Conservation (phyloP, 306 rosid genomes). For the Carpinus viminea region DNA sequence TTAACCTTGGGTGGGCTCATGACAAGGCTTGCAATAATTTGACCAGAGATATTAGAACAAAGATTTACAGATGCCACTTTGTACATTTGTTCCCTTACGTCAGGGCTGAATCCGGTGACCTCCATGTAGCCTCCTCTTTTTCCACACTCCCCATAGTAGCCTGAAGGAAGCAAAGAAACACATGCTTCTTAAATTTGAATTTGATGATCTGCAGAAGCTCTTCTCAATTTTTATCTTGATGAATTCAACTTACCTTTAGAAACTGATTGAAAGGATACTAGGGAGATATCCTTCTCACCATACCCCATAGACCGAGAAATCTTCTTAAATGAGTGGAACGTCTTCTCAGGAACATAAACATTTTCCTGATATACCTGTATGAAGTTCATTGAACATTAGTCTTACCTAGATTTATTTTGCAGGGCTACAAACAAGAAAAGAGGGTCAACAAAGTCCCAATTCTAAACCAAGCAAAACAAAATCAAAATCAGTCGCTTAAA, state of each 20-base stretch:
- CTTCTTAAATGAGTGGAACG: slow-evolving; percentile 88
- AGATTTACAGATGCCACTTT: slow-evolving; percentile 89
- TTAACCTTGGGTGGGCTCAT: slow-evolving; percentile 94
- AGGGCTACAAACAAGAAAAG: neutral
- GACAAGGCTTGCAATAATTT: slow-evolving; percentile 84
- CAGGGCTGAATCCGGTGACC: slow-evolving; percentile 79
- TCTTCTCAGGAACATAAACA: slow-evolving; percentile 73
- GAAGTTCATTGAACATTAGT: neutral
- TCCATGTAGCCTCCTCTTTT: slow-evolving; percentile 97
- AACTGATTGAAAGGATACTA: slow-evolving; percentile 86
- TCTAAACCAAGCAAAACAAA: neutral
- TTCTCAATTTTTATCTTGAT: neutral
- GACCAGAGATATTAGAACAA: slow-evolving; percentile 89
- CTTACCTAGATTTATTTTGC: neutral
- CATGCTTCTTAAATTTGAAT: slow-evolving; percentile 8
- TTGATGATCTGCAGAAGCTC: neutral
- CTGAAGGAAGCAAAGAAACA: slow-evolving; percentile 41
- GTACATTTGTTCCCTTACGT: slow-evolving; percentile 82
- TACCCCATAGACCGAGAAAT: slow-evolving; percentile 80
- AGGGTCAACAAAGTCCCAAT: neutral
- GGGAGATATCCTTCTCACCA: slow-evolving; percentile 64
- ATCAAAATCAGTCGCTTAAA: neutral
- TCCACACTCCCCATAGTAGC: slow-evolving; percentile 90
- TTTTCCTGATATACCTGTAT: slow-evolving; percentile 88
- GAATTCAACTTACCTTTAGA: slow-evolving; percentile 65